phyloP scores from a whole-genome alignment of 2,329 filamentous ascomycete species.

The Epichloe brachyelytri region DNA sequence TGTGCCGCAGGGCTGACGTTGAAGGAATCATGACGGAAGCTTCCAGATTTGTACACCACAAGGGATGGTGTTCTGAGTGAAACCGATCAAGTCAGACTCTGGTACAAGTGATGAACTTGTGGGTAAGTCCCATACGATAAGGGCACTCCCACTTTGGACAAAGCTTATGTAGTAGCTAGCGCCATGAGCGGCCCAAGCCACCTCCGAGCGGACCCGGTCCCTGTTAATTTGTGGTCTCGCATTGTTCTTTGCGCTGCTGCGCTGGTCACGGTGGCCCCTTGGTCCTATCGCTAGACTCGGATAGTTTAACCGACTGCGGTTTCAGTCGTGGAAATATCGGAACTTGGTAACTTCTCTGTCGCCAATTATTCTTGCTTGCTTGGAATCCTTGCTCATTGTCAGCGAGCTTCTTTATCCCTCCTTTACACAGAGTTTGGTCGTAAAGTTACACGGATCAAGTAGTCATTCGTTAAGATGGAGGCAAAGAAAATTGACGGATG shows the following conservation, averaged over 20 bases:
- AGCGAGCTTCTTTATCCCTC: neutral
- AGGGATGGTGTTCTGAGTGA: too few relatives aligned
- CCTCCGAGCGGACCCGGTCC: neutral
- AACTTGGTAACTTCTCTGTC: neutral
- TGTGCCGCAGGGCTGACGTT: too few relatives aligned
- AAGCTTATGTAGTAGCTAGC: neutral
- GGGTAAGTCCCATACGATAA: too few relatives aligned
- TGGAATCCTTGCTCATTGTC: neutral
- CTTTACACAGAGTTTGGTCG: neutral
- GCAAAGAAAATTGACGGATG: too few relatives aligned
- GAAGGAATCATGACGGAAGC: too few relatives aligned
- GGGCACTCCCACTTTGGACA: neutral
- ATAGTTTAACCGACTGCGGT: conserved; percentile 5
- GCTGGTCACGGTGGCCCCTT: neutral
- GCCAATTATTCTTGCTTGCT: neutral
- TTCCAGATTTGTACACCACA: too few relatives aligned
- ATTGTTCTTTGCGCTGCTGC: neutral
- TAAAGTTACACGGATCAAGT: neutral
- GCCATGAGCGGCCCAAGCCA: neutral
- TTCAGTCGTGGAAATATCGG: conserved; percentile 2
- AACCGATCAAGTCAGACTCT: too few relatives aligned
- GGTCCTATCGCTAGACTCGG: conserved; percentile 3
- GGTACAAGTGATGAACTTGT: too few relatives aligned
- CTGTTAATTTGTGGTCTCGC: neutral
- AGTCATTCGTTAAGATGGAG: too few relatives aligned